Base-by-base conservation (phyloP, 805 yeast genomes). In the Saccharomycopsis olivae region DNA sequence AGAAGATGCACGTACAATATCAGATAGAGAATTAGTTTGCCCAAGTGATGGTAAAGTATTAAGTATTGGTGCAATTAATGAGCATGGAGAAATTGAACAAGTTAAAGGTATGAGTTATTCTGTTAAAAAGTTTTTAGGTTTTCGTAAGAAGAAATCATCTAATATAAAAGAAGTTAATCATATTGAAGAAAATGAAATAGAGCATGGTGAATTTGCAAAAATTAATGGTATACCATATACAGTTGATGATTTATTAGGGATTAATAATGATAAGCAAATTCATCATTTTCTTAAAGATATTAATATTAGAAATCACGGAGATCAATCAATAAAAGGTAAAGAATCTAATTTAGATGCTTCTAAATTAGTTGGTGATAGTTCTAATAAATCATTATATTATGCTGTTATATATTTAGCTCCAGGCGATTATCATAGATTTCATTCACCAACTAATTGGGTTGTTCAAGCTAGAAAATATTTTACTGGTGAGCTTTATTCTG, bases 351-450 rank as follows among this genome's bases (percentile, higher is more conserved):
- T 17, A 5, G 44, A 47, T 16, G 48, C 52, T 13, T 38, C 27
- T 3, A 36, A 43, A 42, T 19, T 43, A 39, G 13, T 23, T 30
- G 3, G 28, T 13, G 29, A 30, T 13, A 40, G 49, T 3, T 54
- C 57, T 25, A 56, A 65, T 17, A 81, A 75, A 39, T 72, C 75
- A 50, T 64, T 92, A 41, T 89, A 69, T 53, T 92, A 80, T 58
- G 80, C 95, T 1, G 99, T 92, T 15, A 85, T 92, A 15, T 92
- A 92, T 56, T 67, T 92, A 39, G 96, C 97, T 0, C 99, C 99
- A 0, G 99, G 99, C 29, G 98, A 92, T 57, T 92, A 92, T 60
- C 99, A 92, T 60, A 79, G 94, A 47, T 92, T 80, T 63, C 99
- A 92, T 58, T 85, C 97, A 9, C 98, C 99, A 2, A 73, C 86